Base-by-base conservation (phyloP, 2,329 filamentous ascomycete genomes). In the Amesomyces nigricolor region DNA sequence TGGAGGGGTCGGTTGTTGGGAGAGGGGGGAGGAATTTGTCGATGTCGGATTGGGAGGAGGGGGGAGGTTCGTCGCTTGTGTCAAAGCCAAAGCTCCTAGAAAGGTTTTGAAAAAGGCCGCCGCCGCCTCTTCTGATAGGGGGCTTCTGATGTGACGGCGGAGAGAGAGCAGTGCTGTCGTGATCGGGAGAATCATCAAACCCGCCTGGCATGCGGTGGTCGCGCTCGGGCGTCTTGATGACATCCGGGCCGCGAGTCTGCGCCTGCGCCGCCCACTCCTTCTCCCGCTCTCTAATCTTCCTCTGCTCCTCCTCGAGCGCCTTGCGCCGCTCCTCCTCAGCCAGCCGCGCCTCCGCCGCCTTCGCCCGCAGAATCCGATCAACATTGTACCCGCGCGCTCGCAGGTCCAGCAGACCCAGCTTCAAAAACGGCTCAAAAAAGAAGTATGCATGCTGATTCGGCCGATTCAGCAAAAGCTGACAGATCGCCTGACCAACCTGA, bases 341-440 rank as follows among this genome's bases (percentile, higher is more conserved):
- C 61, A 97, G 85, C 51, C 89, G 83, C 5, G 89, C 89, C 70
- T 97, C 91, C 2, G 89, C 88, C 17, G 88, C 90, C 73, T 95
- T 95, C 52, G 87, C 87, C 38, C 89, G 83, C 19, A 99, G 78
- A 59, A 99, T 97, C 48, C 94, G 87, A 66, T 96, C 90, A 39
- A 99, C 94, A 63, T 99, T 97, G 76, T 96, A 97, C 1, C 94
- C 94, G 61, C 94, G 89, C 58, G 85, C 84, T 64, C 89, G 86
- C 40, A 99, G 74, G 50, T 91, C 86, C 46, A 88, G 81, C 22
- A 99, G 77, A 63, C 92, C 89, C 8, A 94, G 85, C 56, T 88
- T 92, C 38, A 99, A 75, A 60, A 99, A 87, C 51, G 90, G 91
- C 71, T 97, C 94, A 54, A 99, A 83, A 52, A 94, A 92, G 54